Evolutionary conservation across 1,284 basidiomycete species (phyloP).

Genomic region (Puccinia coronata): DNA sequence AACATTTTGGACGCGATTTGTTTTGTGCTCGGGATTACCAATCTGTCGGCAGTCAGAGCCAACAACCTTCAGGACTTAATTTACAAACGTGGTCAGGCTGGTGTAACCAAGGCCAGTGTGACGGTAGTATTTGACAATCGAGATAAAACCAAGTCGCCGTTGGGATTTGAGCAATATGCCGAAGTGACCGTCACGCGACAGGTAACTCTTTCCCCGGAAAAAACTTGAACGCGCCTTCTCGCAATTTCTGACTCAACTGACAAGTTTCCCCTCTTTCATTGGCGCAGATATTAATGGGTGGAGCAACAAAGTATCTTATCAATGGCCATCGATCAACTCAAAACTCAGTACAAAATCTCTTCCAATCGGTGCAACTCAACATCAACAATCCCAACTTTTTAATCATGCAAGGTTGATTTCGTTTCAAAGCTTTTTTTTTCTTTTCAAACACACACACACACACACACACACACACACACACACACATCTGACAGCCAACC

Average conservation of each 20-base stretch:
- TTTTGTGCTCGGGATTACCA: constrained; percentile 94
- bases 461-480: too few relatives aligned
- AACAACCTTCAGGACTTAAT: constrained; percentile 96
- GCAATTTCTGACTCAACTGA: background rate
- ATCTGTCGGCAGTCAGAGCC: constrained; percentile 88
- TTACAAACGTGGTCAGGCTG: constrained; percentile 96
- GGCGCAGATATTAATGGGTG: constrained; percentile 81
- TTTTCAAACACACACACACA: too few relatives aligned
- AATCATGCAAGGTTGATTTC: constrained; percentile 89
- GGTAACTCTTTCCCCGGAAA: constrained; percentile 64
- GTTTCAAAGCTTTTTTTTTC: background rate
- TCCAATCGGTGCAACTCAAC: constrained; percentile 96
- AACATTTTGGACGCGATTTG: constrained; percentile 98
- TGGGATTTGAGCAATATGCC: constrained; percentile 76
- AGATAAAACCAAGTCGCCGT: constrained; percentile 81
- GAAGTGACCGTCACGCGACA: constrained; percentile 97
- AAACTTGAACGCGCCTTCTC: constrained; percentile 52
- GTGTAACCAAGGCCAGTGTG: constrained; percentile 94
- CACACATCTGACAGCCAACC: background rate
- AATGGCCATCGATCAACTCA: constrained; percentile 95
- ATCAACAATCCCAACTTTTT: constrained; percentile 99
- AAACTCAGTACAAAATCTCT: constrained; percentile 83
- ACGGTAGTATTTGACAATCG: constrained; percentile 99
- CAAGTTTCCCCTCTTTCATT: background rate
- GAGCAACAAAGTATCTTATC: constrained; percentile 91